phyloP scores from a whole-genome alignment of 768 basidiomycete species.

The Lentinula guzmanii region DNA sequence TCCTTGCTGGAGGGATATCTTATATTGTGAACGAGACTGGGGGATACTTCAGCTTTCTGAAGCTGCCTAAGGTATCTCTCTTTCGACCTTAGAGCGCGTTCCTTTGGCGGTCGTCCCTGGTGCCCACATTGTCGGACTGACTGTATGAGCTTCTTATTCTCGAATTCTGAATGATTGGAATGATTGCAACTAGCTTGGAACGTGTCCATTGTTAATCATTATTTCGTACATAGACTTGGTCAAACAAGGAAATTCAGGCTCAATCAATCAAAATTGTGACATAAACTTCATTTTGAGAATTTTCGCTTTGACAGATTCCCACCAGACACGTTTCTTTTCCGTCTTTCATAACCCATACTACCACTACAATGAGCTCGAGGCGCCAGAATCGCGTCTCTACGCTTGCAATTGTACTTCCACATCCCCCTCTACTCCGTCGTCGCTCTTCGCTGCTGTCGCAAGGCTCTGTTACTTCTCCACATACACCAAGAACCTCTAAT shows the following conservation, averaged over 20 bases:
- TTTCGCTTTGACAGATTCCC: neutral
- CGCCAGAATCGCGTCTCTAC: slow-evolving; percentile 44
- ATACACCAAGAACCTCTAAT: slow-evolving; percentile 45
- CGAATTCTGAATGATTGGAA: neutral
- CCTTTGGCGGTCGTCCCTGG: no score
- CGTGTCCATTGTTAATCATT: neutral
- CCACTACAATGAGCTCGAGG: slow-evolving; percentile 41
- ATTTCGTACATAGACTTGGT: slow-evolving; percentile 2
- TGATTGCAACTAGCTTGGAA: neutral
- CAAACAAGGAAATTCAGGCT: neutral
- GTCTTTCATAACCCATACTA: neutral
- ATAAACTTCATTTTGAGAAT: neutral
- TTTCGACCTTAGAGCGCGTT: no score
- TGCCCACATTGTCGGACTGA: neutral
- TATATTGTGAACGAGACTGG: no score
- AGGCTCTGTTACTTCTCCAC: slow-evolving; percentile 38
- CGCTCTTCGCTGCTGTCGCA: slow-evolving; percentile 46
- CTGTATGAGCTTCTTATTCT: neutral
- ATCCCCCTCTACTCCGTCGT: slow-evolving; percentile 45
- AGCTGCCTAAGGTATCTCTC: no score
- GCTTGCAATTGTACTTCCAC: slow-evolving; percentile 58
- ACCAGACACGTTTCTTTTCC: neutral
- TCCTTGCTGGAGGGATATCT: no score
- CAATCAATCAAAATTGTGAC: neutral
- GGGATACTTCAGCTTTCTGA: no score